Base-by-base conservation (phyloP, 177 flowering plant species). In the Telopea speciosissima region DNA sequence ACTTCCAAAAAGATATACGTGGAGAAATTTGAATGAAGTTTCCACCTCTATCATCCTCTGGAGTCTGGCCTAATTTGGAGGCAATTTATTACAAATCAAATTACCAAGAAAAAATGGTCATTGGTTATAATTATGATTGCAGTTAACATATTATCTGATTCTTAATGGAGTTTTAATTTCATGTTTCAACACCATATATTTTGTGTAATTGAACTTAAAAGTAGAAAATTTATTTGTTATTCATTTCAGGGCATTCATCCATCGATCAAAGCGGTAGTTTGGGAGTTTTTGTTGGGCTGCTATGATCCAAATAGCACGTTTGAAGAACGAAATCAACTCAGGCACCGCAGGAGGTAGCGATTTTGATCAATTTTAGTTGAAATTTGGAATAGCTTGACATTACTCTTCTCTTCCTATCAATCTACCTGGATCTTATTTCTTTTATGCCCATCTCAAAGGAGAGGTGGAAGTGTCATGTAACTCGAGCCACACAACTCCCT, bases 201-300 rank as follows among this genome's bases (percentile, higher is more conserved):
- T 36, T 58, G 23, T 58, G 9, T 19, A 58, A 7, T 19, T 6
- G 23, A 7, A n/a, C n/a, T 8, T 58, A 19, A 21, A 19, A 62
- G 24, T 14, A 62, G 21, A 26, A 19, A 13, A 31, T 63, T 25
- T 26, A 63, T 28, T 10, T 63, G 19, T 63, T 14, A 10, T 63
- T 24, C 16, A 63, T 63, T 5, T 17, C 77, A 93, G 98, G 98
- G 98, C 49, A 79, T 93, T 70, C 97, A 91, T 81, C 98, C 98
- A 75, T 78, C 88, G 49, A 87, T 93, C 49, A 90, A 87, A 81
- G 98, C 90, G 24, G 81, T 23, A 56, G 98, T 91, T n/a, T 93
- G 93, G 98, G 98, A 91, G 79, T 93, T 93, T 71, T 77, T 93
- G 76, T 74, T 93, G 77, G 97, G 97, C 45, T 90, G 98, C 79